These are phyloP conservation scores for Podaxis sp. DNA, from an alignment of 768 basidiomycete species.

Conservation along the genomic window DNA sequence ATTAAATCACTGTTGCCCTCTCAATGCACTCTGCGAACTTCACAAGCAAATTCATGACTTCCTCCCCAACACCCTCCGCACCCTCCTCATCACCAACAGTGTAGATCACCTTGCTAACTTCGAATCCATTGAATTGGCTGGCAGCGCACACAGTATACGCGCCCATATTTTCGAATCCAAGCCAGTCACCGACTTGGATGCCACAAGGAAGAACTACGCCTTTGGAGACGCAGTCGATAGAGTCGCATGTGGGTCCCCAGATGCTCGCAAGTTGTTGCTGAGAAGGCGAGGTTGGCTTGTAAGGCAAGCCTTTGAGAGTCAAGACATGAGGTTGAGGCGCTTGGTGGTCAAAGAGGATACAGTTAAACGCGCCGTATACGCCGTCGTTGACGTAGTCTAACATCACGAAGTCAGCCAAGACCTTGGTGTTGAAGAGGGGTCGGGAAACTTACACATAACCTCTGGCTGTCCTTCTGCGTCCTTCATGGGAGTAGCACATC, in stretches of 20 bases:
- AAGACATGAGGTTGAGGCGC: slow-evolving; percentile 70
- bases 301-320: slow-evolving; percentile 67
- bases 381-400: slow-evolving; percentile 99
- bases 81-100: slow-evolving; percentile 60
- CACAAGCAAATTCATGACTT: slow-evolving; percentile 50
- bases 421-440: slow-evolving; percentile 4
- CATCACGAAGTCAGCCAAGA: slow-evolving; percentile 11
- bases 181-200: slow-evolving; percentile 93
- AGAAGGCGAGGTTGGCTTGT: slow-evolving; percentile 37
- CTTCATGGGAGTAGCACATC: slow-evolving; percentile 11
- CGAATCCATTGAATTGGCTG: slow-evolving; percentile 92
- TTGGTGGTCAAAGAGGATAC: slow-evolving; percentile 97
- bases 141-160: slow-evolving; percentile 99
- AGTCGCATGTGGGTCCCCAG: slow-evolving; percentile 99
- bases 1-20: neutral
- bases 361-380: slow-evolving; percentile 96
- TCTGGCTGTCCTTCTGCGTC: slow-evolving; percentile 35
- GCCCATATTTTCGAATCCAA: slow-evolving; percentile 97
- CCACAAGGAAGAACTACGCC: slow-evolving; percentile 59
- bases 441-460: slow-evolving; percentile 81
- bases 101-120: slow-evolving; percentile 76
- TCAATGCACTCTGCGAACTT: slow-evolving; percentile 37
- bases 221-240: slow-evolving; percentile 87
- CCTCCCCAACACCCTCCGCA: slow-evolving; percentile 41
- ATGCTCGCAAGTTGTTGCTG: slow-evolving; percentile 60